Evolutionary conservation across 805 yeast genomes (phyloP).

Genomic region (Blastobotrys parvus): DNA sequence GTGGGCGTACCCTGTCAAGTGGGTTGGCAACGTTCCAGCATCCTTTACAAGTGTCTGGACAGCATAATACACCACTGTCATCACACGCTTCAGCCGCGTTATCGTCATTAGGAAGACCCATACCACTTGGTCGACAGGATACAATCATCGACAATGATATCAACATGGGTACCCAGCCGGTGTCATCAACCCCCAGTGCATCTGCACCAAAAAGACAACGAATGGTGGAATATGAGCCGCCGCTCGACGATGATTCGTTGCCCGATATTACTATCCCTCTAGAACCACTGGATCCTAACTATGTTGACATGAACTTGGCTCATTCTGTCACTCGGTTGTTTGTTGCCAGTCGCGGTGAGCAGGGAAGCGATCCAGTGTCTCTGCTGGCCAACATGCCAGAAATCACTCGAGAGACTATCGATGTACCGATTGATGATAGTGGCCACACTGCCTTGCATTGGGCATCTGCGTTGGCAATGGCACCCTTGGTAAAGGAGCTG

Average conservation of each 20-base stretch:
- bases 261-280: conserved; percentile 27
- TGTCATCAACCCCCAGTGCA: neutral
- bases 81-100: neutral
- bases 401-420: conserved; percentile 43
- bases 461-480: conserved; percentile 86
- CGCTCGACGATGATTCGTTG: conserved; percentile 18
- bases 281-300: conserved; percentile 34
- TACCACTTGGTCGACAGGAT: neutral
- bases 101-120: neutral
- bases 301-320: conserved; percentile 5
- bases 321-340: conserved; percentile 4
- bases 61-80: neutral
- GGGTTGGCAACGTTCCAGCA: neutral
- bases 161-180: neutral
- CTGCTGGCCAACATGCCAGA: conserved; percentile 12
- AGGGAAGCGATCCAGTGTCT: conserved; percentile 3
- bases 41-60: neutral
- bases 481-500: conserved; percentile 57
- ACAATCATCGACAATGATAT: neutral
- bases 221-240: conserved; percentile 2
- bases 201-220: neutral
- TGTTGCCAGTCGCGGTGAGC: conserved; percentile 1
- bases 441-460: conserved; percentile 94
- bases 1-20: neutral
- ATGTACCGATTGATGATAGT: conserved; percentile 83